These are phyloP conservation scores for Floccularia luteovirens DNA, from an alignment of 768 basidiomycete species.

Conservation along the genomic window DNA sequence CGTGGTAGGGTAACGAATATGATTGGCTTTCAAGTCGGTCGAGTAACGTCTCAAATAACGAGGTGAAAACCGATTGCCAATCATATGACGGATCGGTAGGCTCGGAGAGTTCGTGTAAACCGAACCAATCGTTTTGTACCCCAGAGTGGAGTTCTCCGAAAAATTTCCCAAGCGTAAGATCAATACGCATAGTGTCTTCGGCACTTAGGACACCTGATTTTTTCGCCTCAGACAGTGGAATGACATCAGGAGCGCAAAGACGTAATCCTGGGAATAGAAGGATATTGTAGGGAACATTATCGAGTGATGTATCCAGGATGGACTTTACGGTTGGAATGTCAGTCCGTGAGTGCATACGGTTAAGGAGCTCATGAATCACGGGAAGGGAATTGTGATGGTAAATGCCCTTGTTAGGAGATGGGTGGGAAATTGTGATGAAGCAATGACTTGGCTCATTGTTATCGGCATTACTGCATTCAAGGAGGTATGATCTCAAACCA, in stretches of 20 bases:
- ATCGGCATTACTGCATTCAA: constrained; percentile 7
- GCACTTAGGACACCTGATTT: constrained; percentile 23
- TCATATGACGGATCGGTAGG: constrained; percentile 40
- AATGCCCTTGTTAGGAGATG: constrained; percentile 2
- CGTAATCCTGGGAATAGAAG: constrained; percentile 40
- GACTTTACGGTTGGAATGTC: constrained; percentile 43
- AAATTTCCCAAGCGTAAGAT: constrained; percentile 53
- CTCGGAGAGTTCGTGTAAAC: constrained; percentile 31
- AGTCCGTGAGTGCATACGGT: constrained; percentile 33
- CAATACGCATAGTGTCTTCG: constrained; percentile 35
- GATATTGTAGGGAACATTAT: constrained; percentile 39
- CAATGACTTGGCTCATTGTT: constrained; percentile 10
- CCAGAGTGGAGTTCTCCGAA: constrained; percentile 55
- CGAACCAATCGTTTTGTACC: constrained; percentile 77
- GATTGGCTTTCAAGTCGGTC: constrained; percentile 25
- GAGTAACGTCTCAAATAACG: constrained; percentile 50
- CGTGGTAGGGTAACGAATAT: constrained; percentile 24
- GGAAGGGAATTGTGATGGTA: constrained; percentile 29
- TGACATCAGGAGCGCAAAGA: constrained; percentile 23
- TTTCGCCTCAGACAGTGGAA: constrained; percentile 32
- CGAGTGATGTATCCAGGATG: constrained; percentile 39
- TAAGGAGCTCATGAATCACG: constrained; percentile 28
- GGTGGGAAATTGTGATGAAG: constrained; percentile 21
- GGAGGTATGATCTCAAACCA: constrained; percentile 6
- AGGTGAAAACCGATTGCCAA: constrained; percentile 73